Evolutionary conservation across 2,329 filamentous ascomycete genomes (phyloP), one percentile per base, ranked within the genome.

Genomic region (Neofusicoccum sp.): DNA sequence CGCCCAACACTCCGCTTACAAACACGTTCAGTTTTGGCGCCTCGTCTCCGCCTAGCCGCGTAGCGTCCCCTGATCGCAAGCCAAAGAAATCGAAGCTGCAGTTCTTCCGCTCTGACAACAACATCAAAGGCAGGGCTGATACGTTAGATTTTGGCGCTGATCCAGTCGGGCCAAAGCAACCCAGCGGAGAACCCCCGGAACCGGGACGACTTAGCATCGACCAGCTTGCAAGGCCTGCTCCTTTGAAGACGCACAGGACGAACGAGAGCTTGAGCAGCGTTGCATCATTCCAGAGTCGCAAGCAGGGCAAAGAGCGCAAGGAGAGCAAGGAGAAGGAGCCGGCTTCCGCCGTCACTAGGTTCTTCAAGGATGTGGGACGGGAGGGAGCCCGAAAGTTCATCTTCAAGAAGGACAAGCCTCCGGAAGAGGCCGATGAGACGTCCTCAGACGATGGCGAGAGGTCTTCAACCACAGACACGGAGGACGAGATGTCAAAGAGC

Each of bases 301-400:
- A 43, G 64, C 65, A 61, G 65, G n/a, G 47, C 47, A 54, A 22
- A 31, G 36, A 44, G 3, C 50, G 61, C 2, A 74, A 68, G 52
- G 74, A 77, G 2, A 66, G 78, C 79, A 49, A 80, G 81, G 77
- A 69, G 16, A 78, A 76, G 65, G 78, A 81, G 43, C 73, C 76
- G 4, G 70, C 73, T 43, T 86, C 85, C 8, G 87, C 85, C 39
- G 81, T 92, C 7, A 86, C 88, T 45, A 87, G 89, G 6, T 88
- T 97, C 52, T 89, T 97, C 77, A 94, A 86, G 34, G 83, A 92
- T 34, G 85, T 96, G 2, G 84, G 85, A n/a, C 83, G 81, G 65
- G 87, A 89, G 69, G 82, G 88, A 6, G 82, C 89, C 37, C 84
- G 85, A 14, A 85, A 87, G 56, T 80, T 85, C 47, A 83, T 89